Percentiles rank a stretch among this genome's conserved stretches.
These are phyloP conservation scores for Eurotiales sp. DNA, from an alignment of 2,329 filamentous ascomycete species.

Conservation along the genomic window DNA sequence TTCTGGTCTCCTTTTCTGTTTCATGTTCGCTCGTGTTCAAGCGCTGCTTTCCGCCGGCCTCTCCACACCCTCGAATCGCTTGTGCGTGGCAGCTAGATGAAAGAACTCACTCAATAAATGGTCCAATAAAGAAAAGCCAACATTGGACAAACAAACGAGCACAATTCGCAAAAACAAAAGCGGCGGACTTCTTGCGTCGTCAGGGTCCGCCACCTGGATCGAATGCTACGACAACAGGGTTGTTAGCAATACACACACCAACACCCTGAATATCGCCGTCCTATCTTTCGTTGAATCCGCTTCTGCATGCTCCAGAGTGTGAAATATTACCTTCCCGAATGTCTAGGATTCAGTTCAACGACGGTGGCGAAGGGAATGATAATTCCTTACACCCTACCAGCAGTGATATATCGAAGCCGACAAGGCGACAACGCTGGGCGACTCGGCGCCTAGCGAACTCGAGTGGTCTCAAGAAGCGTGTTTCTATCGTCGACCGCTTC, in stretches of 20 bases:
- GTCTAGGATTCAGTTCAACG: conserved; percentile 36
- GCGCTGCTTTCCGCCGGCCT: no score
- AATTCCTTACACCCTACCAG: conserved; percentile 20
- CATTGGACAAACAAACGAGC: no score
- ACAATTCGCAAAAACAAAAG: not conserved
- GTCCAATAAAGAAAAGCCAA: not conserved
- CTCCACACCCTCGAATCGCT: no score
- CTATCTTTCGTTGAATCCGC: no score
- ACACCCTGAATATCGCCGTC: not conserved
- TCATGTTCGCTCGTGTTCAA: not conserved
- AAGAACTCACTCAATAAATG: no score
- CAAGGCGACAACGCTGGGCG: conserved; percentile 88
- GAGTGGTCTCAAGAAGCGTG: conserved; percentile 73
- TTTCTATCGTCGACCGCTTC: conserved; percentile 74
- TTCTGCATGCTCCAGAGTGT: not conserved
- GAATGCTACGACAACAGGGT: conserved; percentile 2
- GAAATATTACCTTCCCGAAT: conserved; percentile 21
- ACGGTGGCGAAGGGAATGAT: conserved; percentile 25
- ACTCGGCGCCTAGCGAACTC: conserved; percentile 80
- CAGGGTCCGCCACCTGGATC: conserved; percentile 9
- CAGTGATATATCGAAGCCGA: conserved; percentile 57
- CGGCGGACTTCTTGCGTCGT: conserved; percentile 9
- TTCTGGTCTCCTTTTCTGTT: not conserved
- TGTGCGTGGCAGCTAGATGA: no score
- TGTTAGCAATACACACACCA: not conserved